Conservation (phyloP, 2,329 filamentous ascomycete species). For the Venturia oleaginea region DNA sequence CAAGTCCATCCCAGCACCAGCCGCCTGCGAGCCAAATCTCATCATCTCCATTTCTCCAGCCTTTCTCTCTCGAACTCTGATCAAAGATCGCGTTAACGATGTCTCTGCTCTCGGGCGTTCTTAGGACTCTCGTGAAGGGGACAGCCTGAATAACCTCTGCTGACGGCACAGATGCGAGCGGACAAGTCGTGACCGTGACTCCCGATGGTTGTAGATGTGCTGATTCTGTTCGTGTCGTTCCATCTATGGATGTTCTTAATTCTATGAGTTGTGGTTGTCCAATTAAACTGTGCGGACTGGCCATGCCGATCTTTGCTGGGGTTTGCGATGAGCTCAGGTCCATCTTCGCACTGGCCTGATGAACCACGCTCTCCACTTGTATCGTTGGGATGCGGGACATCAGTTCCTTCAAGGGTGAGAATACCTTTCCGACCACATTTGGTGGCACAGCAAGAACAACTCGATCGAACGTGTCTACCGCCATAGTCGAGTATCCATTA, state of each 20-base stretch:
- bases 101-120: constrained; percentile 39
- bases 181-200: constrained; percentile 45
- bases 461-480: constrained; percentile 37
- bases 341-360: constrained; percentile 24
- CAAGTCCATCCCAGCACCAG: constrained; percentile 59
- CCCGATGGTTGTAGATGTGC: constrained; percentile 44
- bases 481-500: not conserved
- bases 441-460: constrained; percentile 49
- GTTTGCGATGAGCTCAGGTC: not conserved
- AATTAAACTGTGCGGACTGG: not conserved
- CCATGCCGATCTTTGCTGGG: not conserved
- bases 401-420: constrained; percentile 31
- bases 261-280: constrained; percentile 23
- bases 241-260: constrained; percentile 25
- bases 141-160: constrained; percentile 36
- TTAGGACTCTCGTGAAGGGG: constrained; percentile 44
- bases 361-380: constrained; percentile 41
- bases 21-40: constrained; percentile 48
- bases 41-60: constrained; percentile 46
- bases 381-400: constrained; percentile 40
- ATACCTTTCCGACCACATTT: constrained; percentile 42
- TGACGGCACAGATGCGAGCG: constrained; percentile 32
- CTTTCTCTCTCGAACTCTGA: constrained; percentile 2
- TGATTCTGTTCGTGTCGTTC: constrained; percentile 38
- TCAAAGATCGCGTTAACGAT: constrained; percentile 40